Evolutionary conservation across 164 flowering plant species (phyloP).

Genomic region (Malania oleifera): DNA sequence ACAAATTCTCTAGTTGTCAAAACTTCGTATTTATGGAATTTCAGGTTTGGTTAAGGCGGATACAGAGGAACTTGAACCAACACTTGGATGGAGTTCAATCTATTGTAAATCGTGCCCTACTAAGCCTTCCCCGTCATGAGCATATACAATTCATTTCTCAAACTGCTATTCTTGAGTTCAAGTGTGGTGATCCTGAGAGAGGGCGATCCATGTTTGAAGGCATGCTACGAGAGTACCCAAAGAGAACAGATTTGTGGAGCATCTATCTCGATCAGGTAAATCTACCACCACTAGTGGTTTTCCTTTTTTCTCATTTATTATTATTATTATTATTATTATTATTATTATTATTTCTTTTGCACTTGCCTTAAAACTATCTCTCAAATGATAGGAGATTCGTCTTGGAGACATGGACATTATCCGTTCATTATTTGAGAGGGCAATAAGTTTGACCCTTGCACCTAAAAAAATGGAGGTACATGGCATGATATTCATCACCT

Average conservation of each 20-base stretch:
- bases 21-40: constrained; percentile 3
- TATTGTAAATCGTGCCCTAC: constrained; percentile 55
- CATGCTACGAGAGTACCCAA: constrained; percentile 77
- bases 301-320: background rate
- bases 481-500: background rate
- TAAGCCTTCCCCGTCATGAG: constrained; percentile 64
- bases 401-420: constrained; percentile 61
- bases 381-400: constrained; percentile 61
- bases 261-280: constrained; percentile 84
- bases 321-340: no score
- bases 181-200: constrained; percentile 75
- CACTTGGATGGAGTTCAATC: constrained; percentile 52
- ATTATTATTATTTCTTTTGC: background rate
- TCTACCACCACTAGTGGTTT: background rate
- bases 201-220: constrained; percentile 84
- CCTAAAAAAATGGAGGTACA: constrained; percentile 83
- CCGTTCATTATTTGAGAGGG: constrained; percentile 83
- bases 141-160: constrained; percentile 77
- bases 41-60: constrained; percentile 76
- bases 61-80: constrained; percentile 48
- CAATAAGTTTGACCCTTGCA: constrained; percentile 64
- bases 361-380: background rate
- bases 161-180: constrained; percentile 76
- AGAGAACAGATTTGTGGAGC: constrained; percentile 91
- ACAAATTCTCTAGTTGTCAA: background rate